Evolutionary conservation across 1,284 basidiomycete genomes (phyloP).

Genomic region (Ustilago nuda): DNA sequence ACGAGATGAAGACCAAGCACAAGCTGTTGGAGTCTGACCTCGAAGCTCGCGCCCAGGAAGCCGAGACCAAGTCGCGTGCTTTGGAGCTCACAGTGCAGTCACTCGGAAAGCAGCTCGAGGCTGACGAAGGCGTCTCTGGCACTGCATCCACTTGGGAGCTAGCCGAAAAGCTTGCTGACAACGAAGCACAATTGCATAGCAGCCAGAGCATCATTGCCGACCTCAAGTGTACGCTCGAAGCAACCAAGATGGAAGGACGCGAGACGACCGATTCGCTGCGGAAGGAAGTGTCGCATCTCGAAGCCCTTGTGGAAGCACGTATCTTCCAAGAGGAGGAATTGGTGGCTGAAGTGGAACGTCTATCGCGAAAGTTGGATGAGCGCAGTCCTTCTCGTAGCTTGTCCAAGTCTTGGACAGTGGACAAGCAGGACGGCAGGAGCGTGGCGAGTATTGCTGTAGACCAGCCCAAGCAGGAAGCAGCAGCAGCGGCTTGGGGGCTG

Average conservation of each 20-base stretch:
- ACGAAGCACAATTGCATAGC: conserved; percentile 66
- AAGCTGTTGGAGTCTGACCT: conserved; percentile 75
- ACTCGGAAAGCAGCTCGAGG: conserved; percentile 74
- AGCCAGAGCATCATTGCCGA: conserved; percentile 72
- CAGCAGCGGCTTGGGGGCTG: background rate
- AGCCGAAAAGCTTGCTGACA: conserved; percentile 43
- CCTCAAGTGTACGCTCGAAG: conserved; percentile 60
- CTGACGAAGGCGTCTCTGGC: conserved; percentile 64
- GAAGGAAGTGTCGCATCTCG: conserved; percentile 62
- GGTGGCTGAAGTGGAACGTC: conserved; percentile 54
- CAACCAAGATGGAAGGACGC: conserved; percentile 63
- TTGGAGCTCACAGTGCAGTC: conserved; percentile 82
- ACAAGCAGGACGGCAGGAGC: background rate
- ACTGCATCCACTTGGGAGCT: conserved; percentile 62
- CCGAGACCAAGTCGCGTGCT: conserved; percentile 79
- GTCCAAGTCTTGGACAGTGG: background rate
- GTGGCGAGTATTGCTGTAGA: background rate
- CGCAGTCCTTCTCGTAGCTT: conserved; percentile 17
- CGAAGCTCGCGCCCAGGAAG: conserved; percentile 79
- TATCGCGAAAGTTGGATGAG: conserved; percentile 36
- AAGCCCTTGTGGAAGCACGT: conserved; percentile 61
- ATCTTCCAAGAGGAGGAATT: conserved; percentile 63
- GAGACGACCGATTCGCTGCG: conserved; percentile 44
- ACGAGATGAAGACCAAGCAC: conserved; percentile 75
- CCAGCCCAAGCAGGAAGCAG: background rate